phyloP scores from a whole-genome alignment of 345 rosid species.

The Reutealis trisperma region DNA sequence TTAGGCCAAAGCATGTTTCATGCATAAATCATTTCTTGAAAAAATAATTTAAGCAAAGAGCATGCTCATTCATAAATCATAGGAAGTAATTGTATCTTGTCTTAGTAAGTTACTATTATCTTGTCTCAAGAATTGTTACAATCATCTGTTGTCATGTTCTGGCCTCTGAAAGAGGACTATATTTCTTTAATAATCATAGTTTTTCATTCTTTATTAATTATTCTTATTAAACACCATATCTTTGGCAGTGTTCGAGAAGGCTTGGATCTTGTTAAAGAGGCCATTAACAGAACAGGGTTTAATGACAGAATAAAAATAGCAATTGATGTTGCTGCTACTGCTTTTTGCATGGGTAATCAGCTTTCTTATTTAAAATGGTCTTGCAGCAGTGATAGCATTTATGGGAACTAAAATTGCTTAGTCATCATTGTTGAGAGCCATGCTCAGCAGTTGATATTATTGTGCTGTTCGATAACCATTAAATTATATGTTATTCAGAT shows the following conservation, averaged over 20 bases:
- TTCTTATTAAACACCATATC: slow-evolving; percentile 3
- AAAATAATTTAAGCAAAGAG: not conserved
- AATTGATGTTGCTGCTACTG: slow-evolving; percentile 82
- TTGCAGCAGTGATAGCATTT: not conserved
- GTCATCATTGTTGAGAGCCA: slow-evolving; percentile 1
- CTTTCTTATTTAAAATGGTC: slow-evolving; percentile 24
- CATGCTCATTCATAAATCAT: not conserved
- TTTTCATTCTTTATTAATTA: slow-evolving; percentile 6
- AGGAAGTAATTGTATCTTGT: not conserved
- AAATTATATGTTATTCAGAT: not conserved
- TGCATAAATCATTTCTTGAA: not conserved
- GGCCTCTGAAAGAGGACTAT: not conserved
- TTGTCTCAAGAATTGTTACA: not conserved
- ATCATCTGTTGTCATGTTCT: slow-evolving; percentile 1
- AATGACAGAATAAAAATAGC: slow-evolving; percentile 86
- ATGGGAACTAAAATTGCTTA: not conserved
- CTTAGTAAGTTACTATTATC: not conserved
- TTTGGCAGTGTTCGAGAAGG: slow-evolving; percentile 82
- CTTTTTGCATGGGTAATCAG: slow-evolving; percentile 77
- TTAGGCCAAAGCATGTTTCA: not conserved
- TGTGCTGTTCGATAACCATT: not conserved
- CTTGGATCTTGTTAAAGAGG: slow-evolving; percentile 89
- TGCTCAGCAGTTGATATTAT: not conserved
- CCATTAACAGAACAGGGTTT: slow-evolving; percentile 84
- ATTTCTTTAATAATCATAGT: not conserved